A percentile compares a stretch with the other conserved stretches of the same genome.
phyloP scores from a whole-genome alignment of 345 rosid species.

The Dimocarpus longan region DNA sequence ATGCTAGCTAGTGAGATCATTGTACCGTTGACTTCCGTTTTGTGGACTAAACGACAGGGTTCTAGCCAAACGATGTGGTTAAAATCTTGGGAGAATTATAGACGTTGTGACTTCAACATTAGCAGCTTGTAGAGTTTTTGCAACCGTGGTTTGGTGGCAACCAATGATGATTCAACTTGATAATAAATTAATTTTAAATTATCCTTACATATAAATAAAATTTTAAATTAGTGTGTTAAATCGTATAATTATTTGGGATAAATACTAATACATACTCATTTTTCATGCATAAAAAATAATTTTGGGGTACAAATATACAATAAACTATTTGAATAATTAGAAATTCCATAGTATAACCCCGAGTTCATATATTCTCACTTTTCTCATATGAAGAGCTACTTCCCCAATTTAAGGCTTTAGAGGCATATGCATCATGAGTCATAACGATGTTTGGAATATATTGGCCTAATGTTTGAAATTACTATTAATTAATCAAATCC shows the following conservation, averaged over 20 bases:
- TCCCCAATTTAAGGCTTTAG: slow-evolving; percentile 19
- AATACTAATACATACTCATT: too few species aligned
- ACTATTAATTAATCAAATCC: background rate
- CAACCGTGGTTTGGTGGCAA: too few species aligned
- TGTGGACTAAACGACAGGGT: background rate
- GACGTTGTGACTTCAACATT: too few species aligned
- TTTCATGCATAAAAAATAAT: too few species aligned
- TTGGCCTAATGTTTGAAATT: background rate
- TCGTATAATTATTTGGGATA: too few species aligned
- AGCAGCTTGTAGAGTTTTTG: too few species aligned
- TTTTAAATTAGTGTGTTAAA: background rate
- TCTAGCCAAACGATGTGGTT: background rate
- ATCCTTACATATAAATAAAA: too few species aligned
- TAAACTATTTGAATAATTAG: too few species aligned
- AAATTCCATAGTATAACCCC: too few species aligned
- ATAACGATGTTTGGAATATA: background rate
- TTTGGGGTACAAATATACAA: too few species aligned
- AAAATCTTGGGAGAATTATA: background rate
- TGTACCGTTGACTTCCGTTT: background rate
- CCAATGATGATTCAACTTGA: too few species aligned
- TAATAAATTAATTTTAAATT: too few species aligned
- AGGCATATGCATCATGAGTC: background rate
- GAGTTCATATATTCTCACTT: background rate
- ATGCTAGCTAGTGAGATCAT: background rate
- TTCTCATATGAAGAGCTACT: background rate